Evolutionary conservation across 805 yeast genomes (phyloP).

Genomic region (Candida palmyrensis): DNA sequence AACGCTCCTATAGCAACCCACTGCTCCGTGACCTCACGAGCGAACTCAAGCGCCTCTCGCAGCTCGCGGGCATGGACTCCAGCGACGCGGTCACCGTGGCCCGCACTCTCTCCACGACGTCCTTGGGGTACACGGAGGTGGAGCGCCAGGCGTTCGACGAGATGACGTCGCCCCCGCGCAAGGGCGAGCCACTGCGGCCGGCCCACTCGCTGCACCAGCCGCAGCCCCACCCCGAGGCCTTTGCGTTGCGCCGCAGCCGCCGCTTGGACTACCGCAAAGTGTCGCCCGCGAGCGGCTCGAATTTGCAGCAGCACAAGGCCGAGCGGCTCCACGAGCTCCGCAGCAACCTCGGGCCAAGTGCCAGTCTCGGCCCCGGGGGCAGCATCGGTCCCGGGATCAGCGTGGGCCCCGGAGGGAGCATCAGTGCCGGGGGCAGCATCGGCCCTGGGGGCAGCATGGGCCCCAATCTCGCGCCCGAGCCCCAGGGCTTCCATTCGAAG

Average conservation of each 20-base stretch:
- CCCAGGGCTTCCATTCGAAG: too few relatives aligned
- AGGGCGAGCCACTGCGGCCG: conserved; percentile 8
- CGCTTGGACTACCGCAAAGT: conserved; percentile 36
- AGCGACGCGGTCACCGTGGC: conserved; percentile 82
- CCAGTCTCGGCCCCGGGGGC: too few relatives aligned
- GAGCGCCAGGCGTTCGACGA: conserved; percentile 41
- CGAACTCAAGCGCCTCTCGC: conserved; percentile 70
- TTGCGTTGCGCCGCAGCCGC: conserved; percentile 33
- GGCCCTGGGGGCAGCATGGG: too few relatives aligned
- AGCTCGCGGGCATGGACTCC: conserved; percentile 72
- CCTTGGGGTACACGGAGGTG: conserved; percentile 53
- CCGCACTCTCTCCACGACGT: conserved; percentile 66
- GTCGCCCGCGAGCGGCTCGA: conserved; percentile 16
- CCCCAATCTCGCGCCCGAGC: too few relatives aligned
- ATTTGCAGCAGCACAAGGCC: conserved; percentile 17
- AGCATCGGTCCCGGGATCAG: too few relatives aligned
- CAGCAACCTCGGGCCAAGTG: conserved; percentile 13
- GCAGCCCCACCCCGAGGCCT: conserved; percentile 10
- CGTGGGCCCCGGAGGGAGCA: too few relatives aligned
- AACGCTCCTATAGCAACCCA: conserved; percentile 40
- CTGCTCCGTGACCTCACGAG: conserved; percentile 67
- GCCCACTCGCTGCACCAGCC: conserved; percentile 1
- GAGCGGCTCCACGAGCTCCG: conserved; percentile 17
- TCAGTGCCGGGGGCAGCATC: too few relatives aligned
- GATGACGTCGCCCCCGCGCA: conserved; percentile 18